Evolutionary conservation across 1,284 basidiomycete genomes (phyloP).

Genomic region (Irpex sp.): DNA sequence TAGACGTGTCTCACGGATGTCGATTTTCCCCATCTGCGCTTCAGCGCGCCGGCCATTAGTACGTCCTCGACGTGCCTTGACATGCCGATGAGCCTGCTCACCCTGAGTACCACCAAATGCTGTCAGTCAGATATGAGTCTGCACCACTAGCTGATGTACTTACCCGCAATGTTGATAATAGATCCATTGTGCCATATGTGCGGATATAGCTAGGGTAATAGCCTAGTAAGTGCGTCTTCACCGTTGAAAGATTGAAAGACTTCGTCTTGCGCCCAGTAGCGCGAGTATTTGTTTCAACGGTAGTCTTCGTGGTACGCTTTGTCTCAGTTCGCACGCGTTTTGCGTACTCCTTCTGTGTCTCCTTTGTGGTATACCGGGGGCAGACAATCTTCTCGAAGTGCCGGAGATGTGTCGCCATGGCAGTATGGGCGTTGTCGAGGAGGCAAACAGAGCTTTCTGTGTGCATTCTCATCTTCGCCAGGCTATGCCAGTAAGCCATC

Average conservation of each 20-base stretch:
- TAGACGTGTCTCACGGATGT: neutral
- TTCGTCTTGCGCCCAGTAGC: neutral
- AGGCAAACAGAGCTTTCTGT: conserved; percentile 21
- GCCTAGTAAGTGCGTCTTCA: conserved; percentile 19
- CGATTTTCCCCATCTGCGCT: neutral
- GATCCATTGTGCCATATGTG: conserved; percentile 19
- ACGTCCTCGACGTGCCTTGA: conserved; percentile 8
- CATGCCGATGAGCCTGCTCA: conserved; percentile 11
- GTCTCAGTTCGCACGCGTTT: conserved; percentile 10
- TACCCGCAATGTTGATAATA: conserved; percentile 17
- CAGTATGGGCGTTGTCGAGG: conserved; percentile 18
- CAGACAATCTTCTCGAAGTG: neutral
- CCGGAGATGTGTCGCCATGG: conserved; percentile 15
- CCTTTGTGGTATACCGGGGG: neutral
- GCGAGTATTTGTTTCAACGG: neutral
- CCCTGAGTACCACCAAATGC: conserved; percentile 1
- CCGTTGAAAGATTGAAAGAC: conserved; percentile 9
- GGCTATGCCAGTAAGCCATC: conserved; percentile 26
- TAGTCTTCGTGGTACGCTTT: neutral
- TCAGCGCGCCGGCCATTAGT: neutral
- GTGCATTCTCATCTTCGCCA: conserved; percentile 32
- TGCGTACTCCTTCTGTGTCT: neutral
- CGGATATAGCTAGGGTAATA: conserved; percentile 13
- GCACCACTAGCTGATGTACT: neutral
- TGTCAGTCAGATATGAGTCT: no score